Evolutionary conservation across 257 asterid species (phyloP).

Genomic region (Nyctanthes arbortristis): DNA sequence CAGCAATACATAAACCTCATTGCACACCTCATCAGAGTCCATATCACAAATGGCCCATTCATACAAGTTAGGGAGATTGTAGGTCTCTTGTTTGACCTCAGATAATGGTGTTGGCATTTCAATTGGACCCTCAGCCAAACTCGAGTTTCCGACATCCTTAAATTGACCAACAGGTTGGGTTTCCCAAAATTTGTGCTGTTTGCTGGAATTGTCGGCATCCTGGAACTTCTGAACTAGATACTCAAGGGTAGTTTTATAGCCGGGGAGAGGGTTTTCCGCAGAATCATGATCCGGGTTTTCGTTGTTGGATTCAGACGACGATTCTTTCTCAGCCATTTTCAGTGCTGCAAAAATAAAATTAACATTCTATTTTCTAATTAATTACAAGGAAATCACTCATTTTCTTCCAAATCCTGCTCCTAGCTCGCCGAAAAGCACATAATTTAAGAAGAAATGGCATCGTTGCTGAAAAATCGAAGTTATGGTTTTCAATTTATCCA

Average conservation of each 20-base stretch:
- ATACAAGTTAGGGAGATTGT: slow-evolving; percentile 75
- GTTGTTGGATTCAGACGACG: slow-evolving; percentile 41
- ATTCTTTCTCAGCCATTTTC: slow-evolving; percentile 39
- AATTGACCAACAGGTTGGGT: slow-evolving; percentile 95
- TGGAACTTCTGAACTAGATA: slow-evolving; percentile 54
- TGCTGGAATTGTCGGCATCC: slow-evolving; percentile 66
- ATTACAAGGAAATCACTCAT: too few species aligned
- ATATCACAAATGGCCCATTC: slow-evolving; percentile 87
- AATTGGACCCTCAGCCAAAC: slow-evolving; percentile 82
- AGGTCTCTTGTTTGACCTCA: slow-evolving; percentile 86
- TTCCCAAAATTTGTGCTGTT: slow-evolving; percentile 90
- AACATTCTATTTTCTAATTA: too few species aligned
- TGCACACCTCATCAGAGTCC: slow-evolving; percentile 68
- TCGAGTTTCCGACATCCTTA: slow-evolving; percentile 69
- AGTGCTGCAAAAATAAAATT: slow-evolving; percentile 17
- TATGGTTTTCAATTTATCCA: too few species aligned
- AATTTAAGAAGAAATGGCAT: too few species aligned
- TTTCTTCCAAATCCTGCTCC: too few species aligned
- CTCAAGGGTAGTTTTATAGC: slow-evolving; percentile 32
- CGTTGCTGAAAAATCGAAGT: too few species aligned
- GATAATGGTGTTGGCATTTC: slow-evolving; percentile 64
- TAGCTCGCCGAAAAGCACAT: too few species aligned
- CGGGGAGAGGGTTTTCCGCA: slow-evolving; percentile 28
- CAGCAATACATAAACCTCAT: slow-evolving; percentile 68
- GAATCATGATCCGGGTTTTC: slow-evolving; percentile 38